phyloP scores from a whole-genome alignment of 2,329 filamentous ascomycete genomes.

The Decorospora gaudefroyi region DNA sequence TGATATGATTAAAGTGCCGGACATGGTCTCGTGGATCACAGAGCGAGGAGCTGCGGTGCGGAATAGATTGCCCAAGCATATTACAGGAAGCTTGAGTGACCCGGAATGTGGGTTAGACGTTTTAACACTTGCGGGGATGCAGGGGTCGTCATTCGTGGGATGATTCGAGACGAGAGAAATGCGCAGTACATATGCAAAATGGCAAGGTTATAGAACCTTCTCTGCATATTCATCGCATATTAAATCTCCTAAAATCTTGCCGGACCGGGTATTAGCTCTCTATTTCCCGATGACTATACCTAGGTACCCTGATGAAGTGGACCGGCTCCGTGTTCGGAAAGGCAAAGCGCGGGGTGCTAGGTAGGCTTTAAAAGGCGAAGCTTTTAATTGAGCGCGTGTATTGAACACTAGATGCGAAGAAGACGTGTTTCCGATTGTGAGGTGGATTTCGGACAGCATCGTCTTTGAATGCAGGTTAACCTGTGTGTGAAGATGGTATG shows the following conservation, averaged over 20 bases:
- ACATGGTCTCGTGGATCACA: conserved; percentile 16
- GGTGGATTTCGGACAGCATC: no score
- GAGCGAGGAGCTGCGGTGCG: conserved; percentile 16
- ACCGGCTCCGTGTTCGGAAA: conserved; percentile 15
- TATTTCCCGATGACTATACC: conserved; percentile 18
- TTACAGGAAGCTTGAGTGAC: conserved; percentile 24
- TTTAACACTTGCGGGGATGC: conserved; percentile 19
- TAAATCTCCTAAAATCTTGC: conserved; percentile 16
- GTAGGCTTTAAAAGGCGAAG: conserved; percentile 5
- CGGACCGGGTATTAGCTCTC: conserved; percentile 8
- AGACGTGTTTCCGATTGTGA: no score
- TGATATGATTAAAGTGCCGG: conserved; percentile 15
- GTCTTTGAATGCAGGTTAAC: neutral
- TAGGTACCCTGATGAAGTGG: conserved; percentile 13
- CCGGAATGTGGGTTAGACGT: conserved; percentile 14
- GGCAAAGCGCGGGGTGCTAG: conserved; percentile 11
- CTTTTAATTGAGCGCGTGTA: conserved; percentile 11
- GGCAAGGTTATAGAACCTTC: conserved; percentile 5
- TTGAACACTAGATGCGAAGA: no score
- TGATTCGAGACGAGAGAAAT: conserved; percentile 6
- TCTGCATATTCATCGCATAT: conserved; percentile 22
- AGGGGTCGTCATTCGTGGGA: conserved; percentile 23
- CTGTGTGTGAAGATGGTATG: neutral
- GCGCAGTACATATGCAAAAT: conserved; percentile 3
- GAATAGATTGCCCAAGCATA: conserved; percentile 30